phyloP scores from a whole-genome alignment of 2,329 filamentous ascomycete genomes.

The Podosphaera xanthii region DNA sequence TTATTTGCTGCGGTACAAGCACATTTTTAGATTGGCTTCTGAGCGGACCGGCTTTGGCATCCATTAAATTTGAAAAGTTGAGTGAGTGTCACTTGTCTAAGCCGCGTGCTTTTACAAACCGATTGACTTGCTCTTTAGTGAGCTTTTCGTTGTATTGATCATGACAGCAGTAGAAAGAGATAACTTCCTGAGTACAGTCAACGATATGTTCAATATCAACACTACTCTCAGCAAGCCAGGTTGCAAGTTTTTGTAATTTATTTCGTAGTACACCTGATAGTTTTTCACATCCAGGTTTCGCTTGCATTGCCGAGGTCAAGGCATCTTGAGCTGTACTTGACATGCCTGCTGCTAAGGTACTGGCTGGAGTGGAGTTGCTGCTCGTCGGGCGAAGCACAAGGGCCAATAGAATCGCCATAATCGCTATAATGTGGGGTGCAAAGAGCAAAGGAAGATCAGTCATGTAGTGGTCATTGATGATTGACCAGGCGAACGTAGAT shows the following conservation, averaged over 20 bases:
- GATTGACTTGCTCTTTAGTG: slow-evolving; percentile 17
- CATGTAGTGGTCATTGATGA: slow-evolving; percentile 53
- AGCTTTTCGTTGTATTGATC: slow-evolving; percentile 19
- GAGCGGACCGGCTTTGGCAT: not conserved
- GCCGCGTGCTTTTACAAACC: slow-evolving; percentile 17
- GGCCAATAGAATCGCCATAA: slow-evolving; percentile 46
- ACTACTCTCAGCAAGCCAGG: slow-evolving; percentile 47
- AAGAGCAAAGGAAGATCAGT: slow-evolving; percentile 47
- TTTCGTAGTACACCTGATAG: slow-evolving; percentile 8
- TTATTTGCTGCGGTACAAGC: not conserved
- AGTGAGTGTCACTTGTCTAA: slow-evolving; percentile 13
- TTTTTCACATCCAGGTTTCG: slow-evolving; percentile 9
- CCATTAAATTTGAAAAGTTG: not conserved
- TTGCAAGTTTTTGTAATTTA: slow-evolving; percentile 29
- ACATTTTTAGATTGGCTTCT: too few species aligned
- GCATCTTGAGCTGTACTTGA: slow-evolving; percentile 15
- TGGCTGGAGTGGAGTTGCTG: slow-evolving; percentile 22
- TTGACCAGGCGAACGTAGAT: slow-evolving; percentile 39
- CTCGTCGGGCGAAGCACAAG: slow-evolving; percentile 40
- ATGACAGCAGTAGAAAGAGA: slow-evolving; percentile 41
- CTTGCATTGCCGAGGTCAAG: slow-evolving; percentile 12
- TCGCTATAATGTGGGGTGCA: slow-evolving; percentile 44
- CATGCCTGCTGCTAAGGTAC: slow-evolving; percentile 16
- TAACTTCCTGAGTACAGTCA: slow-evolving; percentile 49
- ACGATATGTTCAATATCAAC: slow-evolving; percentile 46